A percentile compares a stretch with the other conserved stretches of the same genome.
These are phyloP conservation scores for Cardamine occulta DNA, from an alignment of 345 rosid genomes.

Conservation along the genomic window DNA sequence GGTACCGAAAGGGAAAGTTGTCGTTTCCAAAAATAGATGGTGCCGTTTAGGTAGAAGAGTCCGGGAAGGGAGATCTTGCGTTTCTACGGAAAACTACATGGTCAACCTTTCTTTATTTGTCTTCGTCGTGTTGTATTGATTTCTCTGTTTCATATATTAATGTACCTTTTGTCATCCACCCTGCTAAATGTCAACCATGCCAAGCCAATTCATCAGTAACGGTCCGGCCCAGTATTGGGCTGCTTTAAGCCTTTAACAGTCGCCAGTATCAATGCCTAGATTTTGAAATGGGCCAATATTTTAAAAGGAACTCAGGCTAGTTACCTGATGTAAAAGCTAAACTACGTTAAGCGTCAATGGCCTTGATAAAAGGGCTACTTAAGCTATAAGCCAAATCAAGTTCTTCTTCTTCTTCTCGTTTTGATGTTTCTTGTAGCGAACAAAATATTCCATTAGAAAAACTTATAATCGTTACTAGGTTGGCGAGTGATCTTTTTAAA, in stretches of 20 bases:
- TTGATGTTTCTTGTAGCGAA: background rate
- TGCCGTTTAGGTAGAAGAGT: slow-evolving; percentile 3
- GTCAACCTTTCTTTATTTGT: background rate
- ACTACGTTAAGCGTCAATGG: background rate
- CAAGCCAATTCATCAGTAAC: background rate
- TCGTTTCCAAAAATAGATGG: background rate
- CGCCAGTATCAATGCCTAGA: background rate
- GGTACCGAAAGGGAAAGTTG: background rate
- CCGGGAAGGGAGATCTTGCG: background rate
- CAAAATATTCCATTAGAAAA: no score
- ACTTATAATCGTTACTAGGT: background rate
- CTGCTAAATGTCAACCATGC: background rate
- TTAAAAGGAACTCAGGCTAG: background rate
- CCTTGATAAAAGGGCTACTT: background rate
- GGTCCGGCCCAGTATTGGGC: background rate
- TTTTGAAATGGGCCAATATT: background rate
- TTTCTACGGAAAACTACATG: background rate
- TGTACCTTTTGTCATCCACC: no score
- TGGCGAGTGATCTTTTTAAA: background rate
- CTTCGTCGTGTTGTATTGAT: background rate
- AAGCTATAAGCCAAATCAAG: background rate
- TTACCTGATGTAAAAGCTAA: background rate
- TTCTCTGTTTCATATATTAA: background rate
- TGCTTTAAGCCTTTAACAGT: no score
- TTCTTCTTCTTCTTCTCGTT: background rate